phyloP scores from a whole-genome alignment of 1,284 basidiomycete genomes.

The Somion occarium region DNA sequence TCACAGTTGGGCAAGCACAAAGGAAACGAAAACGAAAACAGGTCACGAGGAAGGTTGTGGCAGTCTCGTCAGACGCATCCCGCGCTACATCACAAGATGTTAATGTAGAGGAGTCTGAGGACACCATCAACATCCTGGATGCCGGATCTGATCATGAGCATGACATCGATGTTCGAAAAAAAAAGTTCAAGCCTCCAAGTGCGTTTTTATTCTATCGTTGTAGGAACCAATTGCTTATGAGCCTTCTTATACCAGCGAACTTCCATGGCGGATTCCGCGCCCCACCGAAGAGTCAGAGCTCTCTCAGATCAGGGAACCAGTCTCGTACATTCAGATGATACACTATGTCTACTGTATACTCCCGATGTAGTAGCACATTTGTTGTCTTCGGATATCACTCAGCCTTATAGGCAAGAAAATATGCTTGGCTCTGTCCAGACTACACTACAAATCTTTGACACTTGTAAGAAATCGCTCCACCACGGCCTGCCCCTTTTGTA shows the following conservation, averaged over 20 bases:
- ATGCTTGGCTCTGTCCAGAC: no score
- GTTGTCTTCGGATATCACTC: no score
- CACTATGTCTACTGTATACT: no score
- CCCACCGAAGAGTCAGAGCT: slow-evolving; percentile 62
- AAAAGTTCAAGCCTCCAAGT: slow-evolving; percentile 51
- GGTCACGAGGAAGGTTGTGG: slow-evolving; percentile 7
- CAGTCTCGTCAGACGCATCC: slow-evolving; percentile 14
- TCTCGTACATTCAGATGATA: slow-evolving; percentile 61
- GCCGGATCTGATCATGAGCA: slow-evolving; percentile 42
- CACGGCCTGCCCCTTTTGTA: slow-evolving; percentile 71
- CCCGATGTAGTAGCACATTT: no score
- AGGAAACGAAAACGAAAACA: slow-evolving; percentile 59
- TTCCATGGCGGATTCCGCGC: slow-evolving; percentile 60
- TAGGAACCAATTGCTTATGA: slow-evolving; percentile 4
- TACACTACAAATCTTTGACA: background rate
- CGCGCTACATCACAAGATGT: slow-evolving; percentile 13
- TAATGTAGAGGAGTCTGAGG: slow-evolving; percentile 29
- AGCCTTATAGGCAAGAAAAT: no score
- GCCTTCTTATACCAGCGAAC: slow-evolving; percentile 11
- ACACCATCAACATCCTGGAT: slow-evolving; percentile 87
- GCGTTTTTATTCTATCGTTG: slow-evolving; percentile 17
- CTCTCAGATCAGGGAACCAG: slow-evolving; percentile 66
- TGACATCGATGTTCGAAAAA: slow-evolving; percentile 33
- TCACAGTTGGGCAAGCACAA: slow-evolving; percentile 62
- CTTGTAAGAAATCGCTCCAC: slow-evolving; percentile 60